Evolutionary conservation across 768 basidiomycete genomes (phyloP).

Genomic region (Lepiota brunneoincarnata): DNA sequence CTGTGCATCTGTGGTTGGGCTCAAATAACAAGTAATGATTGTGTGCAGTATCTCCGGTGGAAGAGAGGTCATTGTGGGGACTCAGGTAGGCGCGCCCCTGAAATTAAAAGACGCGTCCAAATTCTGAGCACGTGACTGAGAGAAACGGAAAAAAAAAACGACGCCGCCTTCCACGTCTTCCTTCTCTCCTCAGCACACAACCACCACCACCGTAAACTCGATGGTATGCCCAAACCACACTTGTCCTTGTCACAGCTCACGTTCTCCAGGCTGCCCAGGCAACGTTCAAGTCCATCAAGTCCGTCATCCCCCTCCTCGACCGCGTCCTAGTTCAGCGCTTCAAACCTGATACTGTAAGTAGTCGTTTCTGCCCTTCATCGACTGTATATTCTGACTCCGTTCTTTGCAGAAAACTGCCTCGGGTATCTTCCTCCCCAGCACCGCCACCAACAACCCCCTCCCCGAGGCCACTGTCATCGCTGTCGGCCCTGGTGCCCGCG

Average conservation of each 20-base stretch:
- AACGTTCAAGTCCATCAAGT: conserved; percentile 94
- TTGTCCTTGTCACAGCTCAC: neutral
- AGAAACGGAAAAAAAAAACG: conserved; percentile 7
- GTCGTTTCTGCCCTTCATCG: neutral
- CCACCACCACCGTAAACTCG: neutral
- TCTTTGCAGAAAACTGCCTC: conserved; percentile 87
- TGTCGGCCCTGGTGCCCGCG: conserved; percentile 89
- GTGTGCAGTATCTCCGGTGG: conserved; percentile 7
- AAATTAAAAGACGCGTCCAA: conserved; percentile 5
- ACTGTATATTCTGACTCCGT: neutral
- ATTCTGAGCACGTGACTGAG: conserved; percentile 5
- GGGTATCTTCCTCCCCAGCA: conserved; percentile 94
- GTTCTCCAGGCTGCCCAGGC: conserved; percentile 70
- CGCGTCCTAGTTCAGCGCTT: conserved; percentile 96
- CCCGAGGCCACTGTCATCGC: conserved; percentile 97
- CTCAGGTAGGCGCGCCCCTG: too few species aligned
- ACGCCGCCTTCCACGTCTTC: neutral
- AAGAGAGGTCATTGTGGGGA: conserved; percentile 1
- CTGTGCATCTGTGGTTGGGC: neutral
- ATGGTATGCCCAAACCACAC: neutral
- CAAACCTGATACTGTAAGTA: conserved; percentile 91
- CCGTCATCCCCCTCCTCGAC: conserved; percentile 89
- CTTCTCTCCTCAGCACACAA: neutral
- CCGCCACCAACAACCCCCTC: conserved; percentile 79
- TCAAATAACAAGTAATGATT: conserved; percentile 1